phyloP scores from a whole-genome alignment of 352 stramenopile species.

The Phytophthora agathidicida region DNA sequence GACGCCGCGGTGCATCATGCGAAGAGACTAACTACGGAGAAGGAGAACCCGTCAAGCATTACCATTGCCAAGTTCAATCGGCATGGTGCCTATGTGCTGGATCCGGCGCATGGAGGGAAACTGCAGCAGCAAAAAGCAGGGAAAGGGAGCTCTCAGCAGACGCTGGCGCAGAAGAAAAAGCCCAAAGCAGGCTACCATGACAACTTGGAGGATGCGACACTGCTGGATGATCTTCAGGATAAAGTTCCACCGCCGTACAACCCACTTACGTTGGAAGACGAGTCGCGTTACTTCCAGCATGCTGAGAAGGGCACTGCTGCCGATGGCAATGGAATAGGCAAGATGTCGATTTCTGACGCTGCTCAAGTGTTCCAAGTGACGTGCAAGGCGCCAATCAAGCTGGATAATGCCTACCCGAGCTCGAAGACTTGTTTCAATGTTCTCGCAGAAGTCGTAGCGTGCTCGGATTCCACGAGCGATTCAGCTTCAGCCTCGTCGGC shows the following conservation, averaged over 20 bases:
- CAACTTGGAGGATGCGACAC: constrained; percentile 63
- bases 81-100: constrained; percentile 82
- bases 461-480: constrained; percentile 62
- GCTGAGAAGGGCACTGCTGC: constrained; percentile 31
- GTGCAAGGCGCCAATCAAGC: constrained; percentile 44
- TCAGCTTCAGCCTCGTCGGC: constrained; percentile 58
- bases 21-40: constrained; percentile 35
- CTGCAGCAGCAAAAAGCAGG: constrained; percentile 36
- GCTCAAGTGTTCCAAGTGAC: constrained; percentile 51
- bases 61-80: constrained; percentile 90
- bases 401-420: constrained; percentile 65
- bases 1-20: constrained; percentile 55
- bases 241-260: constrained; percentile 67
- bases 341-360: constrained; percentile 39
- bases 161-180: constrained; percentile 55
- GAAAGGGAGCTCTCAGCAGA: constrained; percentile 21
- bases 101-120: constrained; percentile 73
- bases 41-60: constrained; percentile 64
- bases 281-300: constrained; percentile 84
- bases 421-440: constrained; percentile 60
- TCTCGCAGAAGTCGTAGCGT: constrained; percentile 67
- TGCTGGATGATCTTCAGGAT: constrained; percentile 72
- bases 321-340: constrained; percentile 21
- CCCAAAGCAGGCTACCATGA: constrained; percentile 52
- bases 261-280: constrained; percentile 80